phyloP scores from a whole-genome alignment of 2,329 filamentous ascomycete genomes.

The Penicillium psychrosexuale region DNA sequence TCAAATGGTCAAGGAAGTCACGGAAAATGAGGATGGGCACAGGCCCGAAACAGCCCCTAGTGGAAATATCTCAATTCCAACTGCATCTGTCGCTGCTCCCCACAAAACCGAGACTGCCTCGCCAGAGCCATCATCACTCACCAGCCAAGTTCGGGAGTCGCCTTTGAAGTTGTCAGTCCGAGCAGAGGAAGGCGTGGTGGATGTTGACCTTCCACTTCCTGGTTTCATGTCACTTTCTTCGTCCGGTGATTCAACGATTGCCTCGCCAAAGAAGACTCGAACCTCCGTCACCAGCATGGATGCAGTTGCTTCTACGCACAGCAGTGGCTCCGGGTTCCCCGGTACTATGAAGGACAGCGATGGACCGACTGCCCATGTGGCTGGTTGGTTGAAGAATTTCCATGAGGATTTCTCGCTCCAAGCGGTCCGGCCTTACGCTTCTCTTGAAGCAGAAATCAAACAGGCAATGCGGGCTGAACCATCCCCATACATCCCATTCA shows the following conservation, averaged over 20 bases:
- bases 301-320: constrained; percentile 46
- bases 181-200: constrained; percentile 58
- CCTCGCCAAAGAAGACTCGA: constrained; percentile 42
- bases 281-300: constrained; percentile 54
- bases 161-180: constrained; percentile 55
- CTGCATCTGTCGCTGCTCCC: constrained; percentile 17
- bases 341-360: constrained; percentile 36
- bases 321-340: constrained; percentile 38
- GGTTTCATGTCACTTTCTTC: constrained; percentile 49
- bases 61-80: constrained; percentile 38
- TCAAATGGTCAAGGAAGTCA: constrained; percentile 37
- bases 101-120: constrained; percentile 23
- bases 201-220: constrained; percentile 57
- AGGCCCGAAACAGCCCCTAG: constrained; percentile 24
- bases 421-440: constrained; percentile 54
- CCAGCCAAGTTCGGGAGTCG: constrained; percentile 40
- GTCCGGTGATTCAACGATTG: constrained; percentile 45
- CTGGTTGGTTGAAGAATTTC: constrained; percentile 56
- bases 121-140: constrained; percentile 28
- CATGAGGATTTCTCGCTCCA: constrained; percentile 60
- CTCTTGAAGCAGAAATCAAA: constrained; percentile 54
- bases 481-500: constrained; percentile 40
- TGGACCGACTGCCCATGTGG: constrained; percentile 54
- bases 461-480: constrained; percentile 56
- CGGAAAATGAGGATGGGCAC: constrained; percentile 19